These are phyloP conservation scores for Ceratocystis cacaofunesta DNA, from an alignment of 2,329 filamentous ascomycete species.

Conservation along the genomic window DNA sequence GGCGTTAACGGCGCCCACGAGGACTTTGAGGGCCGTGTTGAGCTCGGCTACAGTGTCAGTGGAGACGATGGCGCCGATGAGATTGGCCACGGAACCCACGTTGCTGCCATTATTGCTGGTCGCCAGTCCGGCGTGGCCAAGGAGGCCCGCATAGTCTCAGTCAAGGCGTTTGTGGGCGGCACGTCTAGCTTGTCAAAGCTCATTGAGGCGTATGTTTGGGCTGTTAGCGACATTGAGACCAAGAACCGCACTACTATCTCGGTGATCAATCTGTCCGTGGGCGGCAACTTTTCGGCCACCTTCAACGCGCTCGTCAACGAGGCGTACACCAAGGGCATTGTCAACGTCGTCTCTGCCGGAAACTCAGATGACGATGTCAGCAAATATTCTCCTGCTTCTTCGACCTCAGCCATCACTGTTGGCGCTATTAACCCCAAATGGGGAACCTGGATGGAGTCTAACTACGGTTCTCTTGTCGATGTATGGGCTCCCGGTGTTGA, in stretches of 20 bases:
- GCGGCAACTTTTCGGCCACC: constrained; percentile 12
- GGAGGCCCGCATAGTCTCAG: constrained; percentile 29
- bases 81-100: constrained; percentile 31
- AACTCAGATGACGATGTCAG: constrained; percentile 19
- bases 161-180: constrained; percentile 31
- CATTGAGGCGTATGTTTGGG: constrained; percentile 26
- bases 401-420: constrained; percentile 21
- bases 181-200: constrained; percentile 22
- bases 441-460: constrained; percentile 26
- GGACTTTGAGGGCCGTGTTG: constrained; percentile 20
- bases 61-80: constrained; percentile 22
- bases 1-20: constrained; percentile 20
- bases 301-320: constrained; percentile 19
- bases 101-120: constrained; percentile 20
- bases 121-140: constrained; percentile 26
- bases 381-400: constrained; percentile 19
- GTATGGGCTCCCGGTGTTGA: constrained; percentile 32
- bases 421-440: constrained; percentile 24
- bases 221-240: constrained; percentile 24
- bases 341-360: constrained; percentile 28
- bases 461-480: constrained; percentile 32
- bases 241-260: constrained; percentile 22
- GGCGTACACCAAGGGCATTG: constrained; percentile 20
- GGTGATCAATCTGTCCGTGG: constrained; percentile 33
- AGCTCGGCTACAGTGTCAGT: constrained; percentile 21